Conservation (phyloP, 116 monocot genomes). For the Thalassia testudinum region DNA sequence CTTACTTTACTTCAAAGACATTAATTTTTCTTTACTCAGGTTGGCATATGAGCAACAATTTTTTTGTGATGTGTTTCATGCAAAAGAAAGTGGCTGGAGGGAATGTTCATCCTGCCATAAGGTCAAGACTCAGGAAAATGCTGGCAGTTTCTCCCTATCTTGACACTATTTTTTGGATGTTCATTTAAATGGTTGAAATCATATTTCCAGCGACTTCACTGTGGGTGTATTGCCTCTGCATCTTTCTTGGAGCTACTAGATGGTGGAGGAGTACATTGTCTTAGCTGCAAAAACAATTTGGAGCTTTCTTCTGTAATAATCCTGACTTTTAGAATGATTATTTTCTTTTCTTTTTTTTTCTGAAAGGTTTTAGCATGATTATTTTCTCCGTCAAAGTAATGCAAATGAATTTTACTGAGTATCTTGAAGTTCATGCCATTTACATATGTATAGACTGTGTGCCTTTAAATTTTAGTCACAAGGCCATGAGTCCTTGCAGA, state of each 20-base stretch:
- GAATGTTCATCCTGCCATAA: slow-evolving; percentile 79
- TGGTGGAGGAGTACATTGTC: slow-evolving; percentile 75
- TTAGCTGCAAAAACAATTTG: slow-evolving; percentile 50
- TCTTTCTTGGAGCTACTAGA: slow-evolving; percentile 66
- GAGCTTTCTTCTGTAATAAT: slow-evolving; percentile 35
- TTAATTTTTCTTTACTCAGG: slow-evolving; percentile 14
- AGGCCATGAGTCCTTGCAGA: neutral
- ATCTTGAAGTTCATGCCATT: neutral
- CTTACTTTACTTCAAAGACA: too few species aligned
- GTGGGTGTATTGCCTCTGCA: slow-evolving; percentile 85
- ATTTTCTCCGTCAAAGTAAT: neutral
- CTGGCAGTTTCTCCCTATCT: neutral
- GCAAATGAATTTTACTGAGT: neutral
- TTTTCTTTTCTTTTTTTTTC: too few species aligned
- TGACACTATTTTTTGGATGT: neutral
- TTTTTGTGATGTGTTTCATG: slow-evolving; percentile 83
- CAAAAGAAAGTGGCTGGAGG: slow-evolving; percentile 90
- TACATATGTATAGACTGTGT: neutral
- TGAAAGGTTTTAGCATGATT: too few species aligned
- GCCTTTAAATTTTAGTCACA: neutral
- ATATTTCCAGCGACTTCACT: slow-evolving; percentile 60
- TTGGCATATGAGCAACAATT: slow-evolving; percentile 64
- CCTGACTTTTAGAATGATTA: too few species aligned
- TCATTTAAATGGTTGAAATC: neutral
- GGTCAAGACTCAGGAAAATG: slow-evolving; percentile 15